These are phyloP conservation scores for Neurospora sp. DNA, from an alignment of 495 filamentous ascomycete species.

Conservation along the genomic window DNA sequence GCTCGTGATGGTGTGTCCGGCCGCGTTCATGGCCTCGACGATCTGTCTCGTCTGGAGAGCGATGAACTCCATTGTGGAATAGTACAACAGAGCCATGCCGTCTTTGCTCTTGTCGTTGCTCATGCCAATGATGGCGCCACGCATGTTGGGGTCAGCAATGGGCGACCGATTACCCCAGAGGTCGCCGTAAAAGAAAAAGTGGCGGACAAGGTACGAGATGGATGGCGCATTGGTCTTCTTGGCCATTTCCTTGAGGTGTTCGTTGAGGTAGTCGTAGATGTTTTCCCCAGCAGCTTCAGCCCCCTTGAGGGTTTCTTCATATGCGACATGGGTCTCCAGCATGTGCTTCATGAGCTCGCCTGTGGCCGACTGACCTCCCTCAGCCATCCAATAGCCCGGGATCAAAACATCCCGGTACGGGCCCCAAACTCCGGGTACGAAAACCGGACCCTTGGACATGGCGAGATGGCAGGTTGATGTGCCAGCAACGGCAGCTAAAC, in stretches of 20 bases:
- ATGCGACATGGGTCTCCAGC: conserved; percentile 85
- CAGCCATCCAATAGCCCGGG: conserved; percentile 87
- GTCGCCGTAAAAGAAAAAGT: conserved; percentile 97
- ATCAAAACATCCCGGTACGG: conserved; percentile 91
- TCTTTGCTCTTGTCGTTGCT: conserved; percentile 76
- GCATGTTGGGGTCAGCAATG: conserved; percentile 85
- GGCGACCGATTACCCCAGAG: conserved; percentile 96
- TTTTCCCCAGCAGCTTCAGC: conserved; percentile 69
- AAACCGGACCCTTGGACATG: conserved; percentile 85
- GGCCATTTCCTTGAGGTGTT: conserved; percentile 68
- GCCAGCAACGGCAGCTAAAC: conserved; percentile 89
- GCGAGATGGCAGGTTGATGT: conserved; percentile 96
- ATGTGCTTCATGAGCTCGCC: conserved; percentile 90
- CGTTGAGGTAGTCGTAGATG: conserved; percentile 91
- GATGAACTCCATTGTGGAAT: conserved; percentile 92
- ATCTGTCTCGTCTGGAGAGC: conserved; percentile 94
- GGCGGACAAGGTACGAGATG: conserved; percentile 75
- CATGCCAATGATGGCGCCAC: conserved; percentile 75
- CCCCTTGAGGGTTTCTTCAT: conserved; percentile 61
- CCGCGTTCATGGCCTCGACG: conserved; percentile 78
- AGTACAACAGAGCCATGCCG: conserved; percentile 82
- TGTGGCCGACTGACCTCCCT: conserved; percentile 92
- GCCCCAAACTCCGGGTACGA: conserved; percentile 91
- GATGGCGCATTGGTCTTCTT: conserved; percentile 56
- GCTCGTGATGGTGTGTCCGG: conserved; percentile 73